phyloP scores from a whole-genome alignment of 2,329 filamentous ascomycete species.

The Phyllosticta citriasiana region DNA sequence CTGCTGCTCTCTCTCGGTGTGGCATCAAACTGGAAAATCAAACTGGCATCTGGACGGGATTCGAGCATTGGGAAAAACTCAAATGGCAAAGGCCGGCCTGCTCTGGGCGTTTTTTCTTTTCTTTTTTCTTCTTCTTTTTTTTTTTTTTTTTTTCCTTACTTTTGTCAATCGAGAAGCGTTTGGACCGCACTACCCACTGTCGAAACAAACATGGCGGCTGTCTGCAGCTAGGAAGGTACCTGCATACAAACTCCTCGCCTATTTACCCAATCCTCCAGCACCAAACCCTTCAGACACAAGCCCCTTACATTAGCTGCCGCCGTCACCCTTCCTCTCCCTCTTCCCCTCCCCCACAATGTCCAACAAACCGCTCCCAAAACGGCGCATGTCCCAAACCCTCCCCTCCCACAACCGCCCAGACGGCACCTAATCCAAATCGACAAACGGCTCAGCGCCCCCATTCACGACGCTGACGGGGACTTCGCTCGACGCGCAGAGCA shows the following conservation, averaged over 20 bases:
- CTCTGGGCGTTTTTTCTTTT: background rate
- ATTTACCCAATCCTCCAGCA: too few relatives aligned
- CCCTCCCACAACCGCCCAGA: slow-evolving; percentile 21
- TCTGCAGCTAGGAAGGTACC: too few relatives aligned
- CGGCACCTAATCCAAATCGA: slow-evolving; percentile 22
- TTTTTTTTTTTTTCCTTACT: background rate
- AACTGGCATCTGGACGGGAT: background rate
- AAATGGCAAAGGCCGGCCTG: background rate
- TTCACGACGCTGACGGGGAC: slow-evolving; percentile 22
- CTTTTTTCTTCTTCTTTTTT: background rate
- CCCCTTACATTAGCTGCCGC: background rate
- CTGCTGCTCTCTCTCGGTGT: background rate
- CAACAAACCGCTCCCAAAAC: slow-evolving; percentile 16
- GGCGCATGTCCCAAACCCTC: slow-evolving; percentile 20
- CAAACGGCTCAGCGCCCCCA: slow-evolving; percentile 21
- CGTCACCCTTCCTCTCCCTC: background rate
- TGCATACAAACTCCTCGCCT: too few relatives aligned
- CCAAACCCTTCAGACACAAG: too few relatives aligned
- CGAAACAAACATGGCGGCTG: background rate
- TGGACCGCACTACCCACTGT: background rate
- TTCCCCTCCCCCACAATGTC: background rate
- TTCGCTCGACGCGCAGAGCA: slow-evolving; percentile 15
- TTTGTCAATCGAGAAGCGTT: background rate
- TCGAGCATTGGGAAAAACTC: background rate
- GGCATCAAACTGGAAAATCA: background rate